Conservation (phyloP, 2,329 filamentous ascomycete genomes). For the Fusarium goolgardi region DNA sequence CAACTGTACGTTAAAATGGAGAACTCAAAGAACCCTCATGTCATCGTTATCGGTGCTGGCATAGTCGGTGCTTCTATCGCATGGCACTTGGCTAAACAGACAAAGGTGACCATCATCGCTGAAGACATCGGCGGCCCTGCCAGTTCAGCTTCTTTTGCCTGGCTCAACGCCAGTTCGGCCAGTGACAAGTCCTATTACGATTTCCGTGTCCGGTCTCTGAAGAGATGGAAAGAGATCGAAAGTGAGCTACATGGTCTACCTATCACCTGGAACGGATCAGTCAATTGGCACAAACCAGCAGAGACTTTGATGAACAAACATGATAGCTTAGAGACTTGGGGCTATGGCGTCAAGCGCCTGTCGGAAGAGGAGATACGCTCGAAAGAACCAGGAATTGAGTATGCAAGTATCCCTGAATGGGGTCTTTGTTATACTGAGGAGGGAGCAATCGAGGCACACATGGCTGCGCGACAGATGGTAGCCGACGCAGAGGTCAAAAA, state of each 20-base stretch:
- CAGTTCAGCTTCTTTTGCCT: slow-evolving; percentile 27
- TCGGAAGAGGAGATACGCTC: neutral
- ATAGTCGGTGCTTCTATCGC: slow-evolving; percentile 34
- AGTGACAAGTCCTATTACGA: slow-evolving; percentile 25
- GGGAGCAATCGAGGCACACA: slow-evolving; percentile 32
- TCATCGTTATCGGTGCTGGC: slow-evolving; percentile 32
- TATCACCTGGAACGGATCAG: slow-evolving; percentile 30
- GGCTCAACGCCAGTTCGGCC: slow-evolving; percentile 33
- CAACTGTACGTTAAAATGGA: neutral
- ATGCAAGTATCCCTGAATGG: slow-evolving; percentile 4
- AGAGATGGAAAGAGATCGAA: slow-evolving; percentile 28
- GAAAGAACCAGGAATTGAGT: slow-evolving; percentile 7
- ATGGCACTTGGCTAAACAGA: slow-evolving; percentile 26
- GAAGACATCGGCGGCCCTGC: slow-evolving; percentile 30
- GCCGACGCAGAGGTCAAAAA: slow-evolving; percentile 2
- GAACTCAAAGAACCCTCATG: neutral
- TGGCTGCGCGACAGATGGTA: slow-evolving; percentile 25
- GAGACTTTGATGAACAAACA: slow-evolving; percentile 1
- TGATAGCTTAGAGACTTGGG: slow-evolving; percentile 15
- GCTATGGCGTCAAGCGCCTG: slow-evolving; percentile 8
- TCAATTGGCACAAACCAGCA: slow-evolving; percentile 29
- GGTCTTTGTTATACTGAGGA: slow-evolving; percentile 18
- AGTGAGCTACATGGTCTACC: slow-evolving; percentile 14
- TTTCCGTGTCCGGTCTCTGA: slow-evolving; percentile 25
- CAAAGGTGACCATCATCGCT: slow-evolving; percentile 28